Conservation (phyloP, 106 monocot genomes). For the Triglochin maritima region DNA sequence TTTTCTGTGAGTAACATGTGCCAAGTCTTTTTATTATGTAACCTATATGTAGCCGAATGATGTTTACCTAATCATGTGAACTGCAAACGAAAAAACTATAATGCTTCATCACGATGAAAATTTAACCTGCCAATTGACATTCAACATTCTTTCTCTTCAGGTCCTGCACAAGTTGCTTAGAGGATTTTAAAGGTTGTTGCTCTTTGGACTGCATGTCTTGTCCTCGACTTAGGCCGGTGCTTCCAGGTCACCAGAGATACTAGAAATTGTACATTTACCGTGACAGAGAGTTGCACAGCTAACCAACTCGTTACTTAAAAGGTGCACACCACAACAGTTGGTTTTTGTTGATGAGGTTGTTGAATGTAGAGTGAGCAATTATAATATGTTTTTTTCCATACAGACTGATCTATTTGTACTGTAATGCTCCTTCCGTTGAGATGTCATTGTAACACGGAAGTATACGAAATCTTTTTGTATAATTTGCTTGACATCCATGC, state of each 20-base stretch:
- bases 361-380: too few species aligned
- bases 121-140: neutral
- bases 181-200: slow-evolving; percentile 69
- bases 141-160: slow-evolving; percentile 20
- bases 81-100: too few species aligned
- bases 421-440: too few species aligned
- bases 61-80: too few species aligned
- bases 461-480: too few species aligned
- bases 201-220: slow-evolving; percentile 49
- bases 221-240: slow-evolving; percentile 58
- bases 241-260: slow-evolving; percentile 58
- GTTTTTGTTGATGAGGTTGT: neutral
- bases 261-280: slow-evolving; percentile 80
- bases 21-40: neutral
- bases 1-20: slow-evolving; percentile 47
- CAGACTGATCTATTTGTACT: too few species aligned
- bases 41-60: too few species aligned
- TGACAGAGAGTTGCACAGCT: slow-evolving; percentile 18
- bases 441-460: too few species aligned
- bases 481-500: too few species aligned
- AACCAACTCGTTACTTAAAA: neutral
- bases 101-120: too few species aligned
- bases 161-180: slow-evolving; percentile 53
- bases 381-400: too few species aligned
- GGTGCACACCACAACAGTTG: neutral